A percentile compares a stretch with the other conserved stretches of the same genome.
Evolutionary conservation across 768 basidiomycete genomes (phyloP).

Genomic region (Pulveroboletus frians): DNA sequence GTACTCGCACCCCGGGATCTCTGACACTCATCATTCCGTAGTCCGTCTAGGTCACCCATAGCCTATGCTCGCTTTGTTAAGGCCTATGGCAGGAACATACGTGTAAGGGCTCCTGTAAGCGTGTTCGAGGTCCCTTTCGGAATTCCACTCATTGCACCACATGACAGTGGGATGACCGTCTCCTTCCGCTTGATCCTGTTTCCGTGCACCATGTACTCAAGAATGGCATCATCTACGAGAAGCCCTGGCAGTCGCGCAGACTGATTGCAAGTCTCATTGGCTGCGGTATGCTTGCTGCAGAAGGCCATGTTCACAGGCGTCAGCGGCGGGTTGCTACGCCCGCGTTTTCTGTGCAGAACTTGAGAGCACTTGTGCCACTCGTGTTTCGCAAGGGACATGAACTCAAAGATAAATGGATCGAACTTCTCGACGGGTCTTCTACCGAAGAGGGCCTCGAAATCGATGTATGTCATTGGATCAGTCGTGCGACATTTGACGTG

Average conservation of each 20-base stretch:
- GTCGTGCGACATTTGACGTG: constrained; percentile 82
- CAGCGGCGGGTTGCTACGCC: constrained; percentile 74
- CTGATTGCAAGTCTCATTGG: constrained; percentile 77
- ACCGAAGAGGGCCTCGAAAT: constrained; percentile 34
- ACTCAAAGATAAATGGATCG: constrained; percentile 57
- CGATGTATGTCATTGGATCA: constrained; percentile 79
- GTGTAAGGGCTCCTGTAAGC: constrained; percentile 67
- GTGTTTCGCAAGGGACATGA: constrained; percentile 64
- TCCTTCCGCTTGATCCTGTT: constrained; percentile 75
- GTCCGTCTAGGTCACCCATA: constrained; percentile 48
- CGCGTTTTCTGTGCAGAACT: constrained; percentile 75
- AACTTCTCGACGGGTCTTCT: constrained; percentile 35
- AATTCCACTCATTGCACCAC: constrained; percentile 7
- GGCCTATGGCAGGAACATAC: constrained; percentile 64
- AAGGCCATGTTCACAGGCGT: constrained; percentile 72
- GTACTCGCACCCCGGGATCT: constrained; percentile 16
- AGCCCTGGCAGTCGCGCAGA: constrained; percentile 74
- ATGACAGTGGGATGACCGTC: constrained; percentile 67
- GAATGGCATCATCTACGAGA: constrained; percentile 69
- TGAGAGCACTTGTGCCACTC: constrained; percentile 65
- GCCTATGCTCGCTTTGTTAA: constrained; percentile 50
- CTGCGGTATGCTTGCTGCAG: constrained; percentile 75
- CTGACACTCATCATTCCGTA: constrained; percentile 22
- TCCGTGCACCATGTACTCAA: constrained; percentile 72
- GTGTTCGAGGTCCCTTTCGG: not conserved